Evolutionary conservation across 768 basidiomycete species (phyloP).

Genomic region (Dacryopinax spathularia): DNA sequence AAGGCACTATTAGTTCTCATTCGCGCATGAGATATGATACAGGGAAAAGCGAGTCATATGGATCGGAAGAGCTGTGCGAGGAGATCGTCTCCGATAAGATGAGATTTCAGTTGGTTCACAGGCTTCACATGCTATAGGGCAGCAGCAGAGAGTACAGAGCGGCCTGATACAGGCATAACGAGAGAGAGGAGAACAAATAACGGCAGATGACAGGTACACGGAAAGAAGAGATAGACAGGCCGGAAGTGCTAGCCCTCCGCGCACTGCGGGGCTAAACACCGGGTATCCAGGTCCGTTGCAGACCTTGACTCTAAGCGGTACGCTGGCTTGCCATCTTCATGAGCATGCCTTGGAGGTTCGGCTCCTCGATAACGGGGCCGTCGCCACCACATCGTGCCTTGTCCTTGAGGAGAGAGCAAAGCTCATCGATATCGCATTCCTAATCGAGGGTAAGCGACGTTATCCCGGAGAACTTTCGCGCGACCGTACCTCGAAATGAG

Average conservation of each 20-base stretch:
- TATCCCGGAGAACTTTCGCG: constrained; percentile 3
- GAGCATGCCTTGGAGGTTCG: constrained; percentile 32
- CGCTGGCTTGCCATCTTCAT: constrained; percentile 23
- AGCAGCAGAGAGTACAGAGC: constrained; percentile 1
- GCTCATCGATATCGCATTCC: constrained; percentile 64
- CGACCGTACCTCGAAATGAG: constrained; percentile 52
- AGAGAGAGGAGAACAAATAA: too few relatives aligned
- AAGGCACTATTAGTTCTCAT: not conserved
- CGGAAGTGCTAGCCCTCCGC: not conserved
- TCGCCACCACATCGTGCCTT: constrained; percentile 77
- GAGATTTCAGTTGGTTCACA: not conserved
- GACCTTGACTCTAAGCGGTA: not conserved
- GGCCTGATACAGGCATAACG: not conserved
- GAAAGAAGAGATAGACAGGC: not conserved
- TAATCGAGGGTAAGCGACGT: constrained; percentile 19
- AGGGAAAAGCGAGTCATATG: not conserved
- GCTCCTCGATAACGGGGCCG: constrained; percentile 58
- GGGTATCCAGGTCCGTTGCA: not conserved
- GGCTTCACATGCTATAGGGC: not conserved
- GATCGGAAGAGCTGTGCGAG: not conserved
- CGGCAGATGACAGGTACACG: not conserved
- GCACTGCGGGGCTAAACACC: not conserved
- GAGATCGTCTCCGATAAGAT: not conserved
- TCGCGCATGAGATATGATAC: not conserved
- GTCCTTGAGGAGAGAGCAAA: constrained; percentile 63